Percentiles rank a stretch among this genome's conserved stretches.
Evolutionary conservation across 768 basidiomycete genomes (phyloP).

Genomic region (Nidularia sp.): DNA sequence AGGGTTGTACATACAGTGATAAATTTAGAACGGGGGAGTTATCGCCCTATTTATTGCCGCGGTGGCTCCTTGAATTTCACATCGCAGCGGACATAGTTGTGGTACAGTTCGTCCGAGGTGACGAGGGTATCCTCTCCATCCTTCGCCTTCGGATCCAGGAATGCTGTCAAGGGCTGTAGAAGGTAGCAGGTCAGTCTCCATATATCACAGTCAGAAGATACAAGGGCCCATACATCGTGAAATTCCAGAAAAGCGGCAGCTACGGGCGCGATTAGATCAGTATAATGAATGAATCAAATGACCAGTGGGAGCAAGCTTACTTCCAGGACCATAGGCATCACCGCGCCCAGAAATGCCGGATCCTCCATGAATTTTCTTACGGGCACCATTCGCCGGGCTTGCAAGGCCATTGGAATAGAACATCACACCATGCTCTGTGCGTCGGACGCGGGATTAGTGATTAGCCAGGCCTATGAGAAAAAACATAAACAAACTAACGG

Average conservation of each 20-base stretch:
- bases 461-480: not conserved
- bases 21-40: not conserved
- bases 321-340: constrained; percentile 55
- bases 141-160: constrained; percentile 53
- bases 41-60: not conserved
- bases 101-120: constrained; percentile 68
- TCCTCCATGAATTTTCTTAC: constrained; percentile 76
- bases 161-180: constrained; percentile 56
- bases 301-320: constrained; percentile 29
- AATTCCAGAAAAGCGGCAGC: constrained; percentile 68
- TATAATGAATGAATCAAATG: constrained; percentile 2
- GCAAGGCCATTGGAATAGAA: constrained; percentile 65
- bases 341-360: constrained; percentile 51
- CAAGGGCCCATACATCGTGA: constrained; percentile 42
- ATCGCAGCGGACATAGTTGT: constrained; percentile 64
- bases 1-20: not conserved
- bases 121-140: constrained; percentile 61
- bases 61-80: constrained; percentile 29
- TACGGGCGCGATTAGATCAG: constrained; percentile 13
- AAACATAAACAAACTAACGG: constrained; percentile 40
- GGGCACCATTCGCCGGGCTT: constrained; percentile 41
- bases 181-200: too few relatives aligned
- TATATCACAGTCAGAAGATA: too few relatives aligned
- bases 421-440: constrained; percentile 67
- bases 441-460: not conserved